Base-by-base conservation (phyloP, 257 asterid genomes). In the Sherardia arvensis region DNA sequence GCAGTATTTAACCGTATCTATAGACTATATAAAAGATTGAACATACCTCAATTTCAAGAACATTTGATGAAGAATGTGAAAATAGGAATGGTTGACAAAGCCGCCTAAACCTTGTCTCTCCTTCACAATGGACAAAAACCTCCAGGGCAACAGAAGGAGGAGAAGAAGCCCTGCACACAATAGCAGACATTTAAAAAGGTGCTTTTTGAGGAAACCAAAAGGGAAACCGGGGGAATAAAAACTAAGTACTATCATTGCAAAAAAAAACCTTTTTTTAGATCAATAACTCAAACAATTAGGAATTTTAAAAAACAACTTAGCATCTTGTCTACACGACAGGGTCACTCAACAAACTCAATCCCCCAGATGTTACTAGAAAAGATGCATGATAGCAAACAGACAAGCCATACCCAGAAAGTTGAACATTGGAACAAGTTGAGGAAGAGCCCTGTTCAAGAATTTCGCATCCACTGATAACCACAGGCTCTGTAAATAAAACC, bases 101-200 rank as follows among this genome's bases (percentile, higher is more conserved):
- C 81, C 96, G 90, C 79, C 97, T 86, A 81, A 92, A 92, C 77
- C 94, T 85, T 11, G 97, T 70, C 83, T 89, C 97, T 64, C 97
- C 96, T 82, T 80, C 99, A 59, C 96, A 87, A 57, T 92, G 97
- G 63, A 92, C 85, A 76, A 92, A 92, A 81, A 87, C 87, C 82
- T 92, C 95, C 80, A 87, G 65, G 38, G 95, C 95, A 76, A 87
- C 84, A 28, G 92, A 87, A 61, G 95, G 91, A 61, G 99, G 99
- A 74, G 95, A 87, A 71, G 99, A 89, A 71, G 88, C 90, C 84
- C 97, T 89, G 73, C 49, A 74, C 61, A 78, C 21, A 69, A 60
- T 11, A 67, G 65, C 62, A 51, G 58, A 76, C 53, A 66, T 7
- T 56, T 68, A 65, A 47, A 45, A 43, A 66, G 62, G 38, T 12